Evolutionary conservation across 1,284 basidiomycete species (phyloP), one percentile per base, ranked within the genome.

Genomic region (Ceratobasidium sp.): DNA sequence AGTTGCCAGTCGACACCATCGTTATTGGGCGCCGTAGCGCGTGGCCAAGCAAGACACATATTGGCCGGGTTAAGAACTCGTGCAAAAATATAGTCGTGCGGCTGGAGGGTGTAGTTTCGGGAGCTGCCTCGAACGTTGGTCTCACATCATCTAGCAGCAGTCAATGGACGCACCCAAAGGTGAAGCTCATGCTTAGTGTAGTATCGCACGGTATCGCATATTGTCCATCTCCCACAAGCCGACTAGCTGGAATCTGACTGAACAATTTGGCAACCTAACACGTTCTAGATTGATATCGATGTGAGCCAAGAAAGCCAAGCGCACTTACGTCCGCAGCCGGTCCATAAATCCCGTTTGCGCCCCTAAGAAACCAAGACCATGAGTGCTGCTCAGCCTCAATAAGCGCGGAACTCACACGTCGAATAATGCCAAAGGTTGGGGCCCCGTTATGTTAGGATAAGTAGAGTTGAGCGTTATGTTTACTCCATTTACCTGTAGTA

Each of bases 1-100:
- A 95, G 80, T 76, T 93, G 89, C 93, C 93, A 95, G 76, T 93
- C 91, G 49, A 95, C 84, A 1, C 91, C 92, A 76, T 92, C 88
- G 11, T 86, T 76, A 59, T 82, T 86, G 0, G 88, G 87, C 2
- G 85, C 80, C 14, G 79, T 77, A 1, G 89, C 91, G 66, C 82
- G 80, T 0, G 92, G 92, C 93, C 93, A 95, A 14, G 91, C 83
- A 33, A 94, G 78, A 77, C 93, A 95, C 52, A 92, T 78, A 57
- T 83, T 81, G 0, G 88, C 85, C 72, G 88, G 82, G 7, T 84
- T 84, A 21, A 80, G 78, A 1, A 87, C 82, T 46, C 87, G 87
- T 7, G 91, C 91, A 70, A 92, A 89, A 57, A 95, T 79, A 77
- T 91, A 95, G 74, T 95, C 92, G 0, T 85, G 85, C 0, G 93